A percentile compares a stretch with the other conserved stretches of the same genome.
These are phyloP conservation scores for Hippophae rhamnoides DNA, from an alignment of 306 rosid species.

Conservation along the genomic window DNA sequence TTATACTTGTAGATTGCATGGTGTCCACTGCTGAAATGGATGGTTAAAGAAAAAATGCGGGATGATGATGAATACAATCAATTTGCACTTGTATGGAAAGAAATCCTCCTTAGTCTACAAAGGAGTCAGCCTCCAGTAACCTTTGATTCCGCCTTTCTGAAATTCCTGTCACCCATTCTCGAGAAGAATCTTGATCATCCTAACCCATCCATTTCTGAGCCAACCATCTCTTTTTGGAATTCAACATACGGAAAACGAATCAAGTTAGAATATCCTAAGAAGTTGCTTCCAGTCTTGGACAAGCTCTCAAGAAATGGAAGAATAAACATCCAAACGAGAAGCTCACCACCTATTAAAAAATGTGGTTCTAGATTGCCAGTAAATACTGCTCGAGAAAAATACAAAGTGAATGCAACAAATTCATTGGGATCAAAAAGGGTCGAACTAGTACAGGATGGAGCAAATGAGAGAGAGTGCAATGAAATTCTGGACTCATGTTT, in stretches of 20 bases:
- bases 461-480: slow-evolving; percentile 13
- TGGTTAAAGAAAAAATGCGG: slow-evolving; percentile 33
- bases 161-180: slow-evolving; percentile 50
- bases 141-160: slow-evolving; percentile 54
- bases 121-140: slow-evolving; percentile 50
- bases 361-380: slow-evolving; percentile 27
- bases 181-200: slow-evolving; percentile 72
- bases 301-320: slow-evolving; percentile 54
- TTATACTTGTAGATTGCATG: slow-evolving; percentile 41
- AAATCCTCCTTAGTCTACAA: slow-evolving; percentile 40
- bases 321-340: slow-evolving; percentile 57
- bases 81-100: slow-evolving; percentile 52
- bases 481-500: slow-evolving; percentile 17
- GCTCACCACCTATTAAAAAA: slow-evolving; percentile 34
- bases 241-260: slow-evolving; percentile 50
- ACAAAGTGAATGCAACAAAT: slow-evolving; percentile 37
- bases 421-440: slow-evolving; percentile 56
- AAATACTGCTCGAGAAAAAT: slow-evolving; percentile 24
- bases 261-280: slow-evolving; percentile 53
- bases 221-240: slow-evolving; percentile 68
- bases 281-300: slow-evolving; percentile 53
- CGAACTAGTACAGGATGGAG: slow-evolving; percentile 26
- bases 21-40: slow-evolving; percentile 60
- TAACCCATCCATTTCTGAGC: slow-evolving; percentile 50
- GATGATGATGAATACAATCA: slow-evolving; percentile 32